Evolutionary conservation across 2,329 filamentous ascomycete genomes (phyloP).

Genomic region (Sporothrix curviconia): DNA sequence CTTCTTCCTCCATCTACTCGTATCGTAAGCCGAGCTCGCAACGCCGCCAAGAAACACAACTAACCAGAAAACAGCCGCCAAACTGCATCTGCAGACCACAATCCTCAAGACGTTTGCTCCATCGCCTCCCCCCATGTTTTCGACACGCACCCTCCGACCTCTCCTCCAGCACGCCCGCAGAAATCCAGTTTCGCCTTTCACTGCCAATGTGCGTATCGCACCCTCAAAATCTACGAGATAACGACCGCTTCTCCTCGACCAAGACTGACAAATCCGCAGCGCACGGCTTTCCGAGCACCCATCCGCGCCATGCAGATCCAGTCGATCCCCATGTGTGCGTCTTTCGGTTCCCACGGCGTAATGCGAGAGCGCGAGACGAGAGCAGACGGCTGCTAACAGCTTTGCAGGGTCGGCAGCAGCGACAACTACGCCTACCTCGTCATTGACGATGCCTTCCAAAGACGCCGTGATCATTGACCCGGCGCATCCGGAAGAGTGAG

Average conservation of each 20-base stretch:
- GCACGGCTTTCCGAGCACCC: no score
- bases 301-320: slow-evolving; percentile 70
- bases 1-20: background rate
- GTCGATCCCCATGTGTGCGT: slow-evolving; percentile 82
- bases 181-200: no score
- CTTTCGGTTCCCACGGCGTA: no score
- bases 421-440: slow-evolving; percentile 86
- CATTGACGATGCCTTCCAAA: slow-evolving; percentile 68
- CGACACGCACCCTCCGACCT: slow-evolving; percentile 5
- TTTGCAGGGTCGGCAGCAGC: slow-evolving; percentile 64
- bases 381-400: background rate
- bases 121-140: background rate
- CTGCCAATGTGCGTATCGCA: background rate
- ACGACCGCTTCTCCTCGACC: background rate
- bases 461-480: slow-evolving; percentile 76
- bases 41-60: no score
- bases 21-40: background rate
- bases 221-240: background rate
- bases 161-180: background rate
- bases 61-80: no score
- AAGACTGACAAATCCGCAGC: slow-evolving; percentile 26
- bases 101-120: no score
- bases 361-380: rapidly evolving
- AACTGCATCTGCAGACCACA: no score
- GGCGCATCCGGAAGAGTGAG: slow-evolving; percentile 70